Evolutionary conservation across 2,329 filamentous ascomycete genomes (phyloP).

Genomic region (Sphaerulina populicola): DNA sequence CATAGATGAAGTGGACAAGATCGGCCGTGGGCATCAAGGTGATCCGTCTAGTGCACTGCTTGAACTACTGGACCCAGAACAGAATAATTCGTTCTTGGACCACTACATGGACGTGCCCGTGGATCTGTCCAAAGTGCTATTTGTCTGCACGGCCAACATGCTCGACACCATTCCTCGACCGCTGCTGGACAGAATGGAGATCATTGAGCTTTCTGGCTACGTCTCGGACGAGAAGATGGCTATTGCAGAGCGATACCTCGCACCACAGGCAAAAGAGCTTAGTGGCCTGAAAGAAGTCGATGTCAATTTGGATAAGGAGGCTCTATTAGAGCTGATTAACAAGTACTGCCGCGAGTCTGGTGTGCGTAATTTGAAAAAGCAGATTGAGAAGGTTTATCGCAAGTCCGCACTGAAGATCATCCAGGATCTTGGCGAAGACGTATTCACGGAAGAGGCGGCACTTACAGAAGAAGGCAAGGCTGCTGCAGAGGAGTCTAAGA

Average conservation of each 20-base stretch:
- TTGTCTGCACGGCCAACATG: constrained; percentile 98
- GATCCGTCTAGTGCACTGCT: constrained; percentile 91
- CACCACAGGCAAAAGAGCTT: constrained; percentile 86
- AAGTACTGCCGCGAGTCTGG: constrained; percentile 96
- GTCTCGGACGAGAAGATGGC: constrained; percentile 98
- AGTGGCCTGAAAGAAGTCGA: constrained; percentile 85
- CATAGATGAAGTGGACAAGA: constrained; percentile 98
- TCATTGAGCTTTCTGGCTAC: constrained; percentile 92
- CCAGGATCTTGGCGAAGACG: constrained; percentile 81
- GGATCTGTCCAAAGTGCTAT: constrained; percentile 92
- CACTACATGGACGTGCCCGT: constrained; percentile 99
- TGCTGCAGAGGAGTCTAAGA: constrained; percentile 61
- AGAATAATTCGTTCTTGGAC: constrained; percentile 94
- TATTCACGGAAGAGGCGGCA: constrained; percentile 68
- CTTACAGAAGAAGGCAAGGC: constrained; percentile 79
- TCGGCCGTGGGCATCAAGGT: constrained; percentile 90
- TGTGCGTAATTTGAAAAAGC: constrained; percentile 96
- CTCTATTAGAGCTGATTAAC: constrained; percentile 94
- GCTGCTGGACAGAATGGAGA: constrained; percentile 91
- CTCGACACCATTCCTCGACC: constrained; percentile 95
- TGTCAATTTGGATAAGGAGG: constrained; percentile 75
- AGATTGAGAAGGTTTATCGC: constrained; percentile 97
- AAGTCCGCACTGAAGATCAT: constrained; percentile 97
- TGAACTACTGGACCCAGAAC: constrained; percentile 89
- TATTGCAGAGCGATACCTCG: constrained; percentile 87